A percentile compares a stretch with the other conserved stretches of the same genome.
phyloP scores from a whole-genome alignment of 805 yeast genomes.

The Candida alai region DNA sequence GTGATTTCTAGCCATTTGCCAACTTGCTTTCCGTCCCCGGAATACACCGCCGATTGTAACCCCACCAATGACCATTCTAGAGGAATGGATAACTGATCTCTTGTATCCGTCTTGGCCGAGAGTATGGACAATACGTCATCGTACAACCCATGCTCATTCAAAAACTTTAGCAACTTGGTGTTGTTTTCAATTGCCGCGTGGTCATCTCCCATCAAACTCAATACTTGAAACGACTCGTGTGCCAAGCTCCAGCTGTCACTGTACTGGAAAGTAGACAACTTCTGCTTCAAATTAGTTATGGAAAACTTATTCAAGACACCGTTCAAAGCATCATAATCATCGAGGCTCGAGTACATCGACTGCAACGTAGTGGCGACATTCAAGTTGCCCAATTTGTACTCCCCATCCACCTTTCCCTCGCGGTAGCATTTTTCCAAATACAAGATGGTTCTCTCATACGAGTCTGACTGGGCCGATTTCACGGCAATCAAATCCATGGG shows the following conservation, averaged over 20 bases:
- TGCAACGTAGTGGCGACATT: constrained; percentile 54
- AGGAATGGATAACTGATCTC: constrained; percentile 28
- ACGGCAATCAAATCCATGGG: constrained; percentile 71
- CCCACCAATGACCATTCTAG: constrained; percentile 66
- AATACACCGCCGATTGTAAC: constrained; percentile 66
- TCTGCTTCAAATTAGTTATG: constrained; percentile 65
- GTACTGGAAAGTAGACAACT: constrained; percentile 75
- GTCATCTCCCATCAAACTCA: constrained; percentile 40
- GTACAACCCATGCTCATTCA: constrained; percentile 73
- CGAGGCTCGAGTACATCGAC: constrained; percentile 77
- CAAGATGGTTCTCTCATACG: constrained; percentile 82
- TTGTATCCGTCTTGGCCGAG: constrained; percentile 25
- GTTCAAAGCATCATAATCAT: constrained; percentile 85
- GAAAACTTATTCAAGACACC: constrained; percentile 79
- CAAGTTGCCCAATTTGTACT: constrained; percentile 27
- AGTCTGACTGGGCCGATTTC: constrained; percentile 76
- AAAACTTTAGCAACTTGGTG: constrained; percentile 61
- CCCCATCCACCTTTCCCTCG: constrained; percentile 21
- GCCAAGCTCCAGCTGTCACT: constrained; percentile 86
- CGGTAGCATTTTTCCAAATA: constrained; percentile 77
- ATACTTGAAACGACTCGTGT: constrained; percentile 73
- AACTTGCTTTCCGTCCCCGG: constrained; percentile 52
- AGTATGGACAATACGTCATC: constrained; percentile 58
- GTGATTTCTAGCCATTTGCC: constrained; percentile 56
- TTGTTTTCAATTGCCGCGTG: constrained; percentile 32